Evolutionary conservation across 176 grass and related monocot species (phyloP).

Genomic region (Alopecurus myosuroides): DNA sequence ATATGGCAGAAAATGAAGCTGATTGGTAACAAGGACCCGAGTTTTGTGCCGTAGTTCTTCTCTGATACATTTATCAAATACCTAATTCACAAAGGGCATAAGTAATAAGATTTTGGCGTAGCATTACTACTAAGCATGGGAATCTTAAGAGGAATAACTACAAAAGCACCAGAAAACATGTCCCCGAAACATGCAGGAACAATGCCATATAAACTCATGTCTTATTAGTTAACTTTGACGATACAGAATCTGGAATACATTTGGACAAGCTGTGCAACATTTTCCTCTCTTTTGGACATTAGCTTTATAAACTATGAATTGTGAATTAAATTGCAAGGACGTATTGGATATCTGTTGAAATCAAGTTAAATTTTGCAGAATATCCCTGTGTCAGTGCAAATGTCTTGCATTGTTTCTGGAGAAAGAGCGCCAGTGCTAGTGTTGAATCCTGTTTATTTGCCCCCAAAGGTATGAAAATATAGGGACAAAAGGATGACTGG

Average conservation of each 20-base stretch:
- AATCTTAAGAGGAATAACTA: neutral
- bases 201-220: slow-evolving; percentile 3
- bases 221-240: neutral
- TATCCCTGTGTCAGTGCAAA: neutral
- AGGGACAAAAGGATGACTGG: neutral
- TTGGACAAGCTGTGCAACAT: neutral
- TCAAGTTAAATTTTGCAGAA: slow-evolving; percentile 10
- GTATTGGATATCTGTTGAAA: neutral
- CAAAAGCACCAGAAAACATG: neutral
- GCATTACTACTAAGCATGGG: neutral
- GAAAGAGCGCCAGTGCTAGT: neutral
- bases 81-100: slow-evolving; percentile 41
- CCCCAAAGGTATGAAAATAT: neutral
- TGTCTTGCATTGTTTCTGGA: neutral
- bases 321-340: neutral
- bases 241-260: neutral
- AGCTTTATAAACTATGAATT: neutral
- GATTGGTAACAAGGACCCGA: slow-evolving; percentile 93
- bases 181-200: neutral
- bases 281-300: neutral
- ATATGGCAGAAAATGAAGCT: slow-evolving; percentile 96
- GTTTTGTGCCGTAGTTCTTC: slow-evolving; percentile 88
- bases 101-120: slow-evolving; percentile 16
- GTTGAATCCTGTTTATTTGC: neutral
- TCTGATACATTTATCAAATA: slow-evolving; percentile 99